Base-by-base conservation (phyloP, 805 yeast genomes). In the Komagataella populi region DNA sequence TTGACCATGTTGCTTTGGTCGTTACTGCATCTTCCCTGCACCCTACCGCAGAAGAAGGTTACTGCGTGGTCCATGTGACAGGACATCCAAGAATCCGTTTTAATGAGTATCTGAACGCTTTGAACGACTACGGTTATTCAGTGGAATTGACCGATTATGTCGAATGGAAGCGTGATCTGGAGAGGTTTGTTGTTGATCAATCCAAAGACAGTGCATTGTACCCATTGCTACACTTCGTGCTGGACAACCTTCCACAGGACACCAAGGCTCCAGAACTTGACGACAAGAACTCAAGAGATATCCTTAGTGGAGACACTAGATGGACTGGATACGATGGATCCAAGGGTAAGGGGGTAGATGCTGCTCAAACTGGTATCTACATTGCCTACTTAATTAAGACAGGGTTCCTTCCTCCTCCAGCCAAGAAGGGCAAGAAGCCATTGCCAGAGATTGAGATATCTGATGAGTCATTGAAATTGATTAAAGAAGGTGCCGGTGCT, bases 221-320 rank as follows among this genome's bases (percentile, higher is more conserved):
- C 71, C 99, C 99, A 53, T 73, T 93, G 59, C 72, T 93, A 58
- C 98, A 93, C 69, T 87, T 93, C 71, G 98, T 90, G 12, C 74
- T 95, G 57, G 99, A 89, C 61, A 83, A 90, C 63, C 76, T 93
- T 61, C 97, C 97, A 6, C 84, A 83, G 55, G 83, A 82, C 64
- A 86, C 98, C 36, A 86, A 82, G 67, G 98, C 99, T 8, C 98
- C 99, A 2, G 97, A 91, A 66, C 74, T 93, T 56, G 96, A 90
- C 61, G 99, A 95, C 59, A 50, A 73, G 4, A 90, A 93, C 64
- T 87, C 98, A 1, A 77, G 73, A n/a, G 63, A 64, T n/a, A 76
- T 90, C 0, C 77, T 93, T 63, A 70, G 68, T 53, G 71, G 66
- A 23, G 96, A 88, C 63, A 66, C 71, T 5, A 60, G 60, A 36